Conservation (phyloP, 1,284 basidiomycete species). For the Moniliella sp. region DNA sequence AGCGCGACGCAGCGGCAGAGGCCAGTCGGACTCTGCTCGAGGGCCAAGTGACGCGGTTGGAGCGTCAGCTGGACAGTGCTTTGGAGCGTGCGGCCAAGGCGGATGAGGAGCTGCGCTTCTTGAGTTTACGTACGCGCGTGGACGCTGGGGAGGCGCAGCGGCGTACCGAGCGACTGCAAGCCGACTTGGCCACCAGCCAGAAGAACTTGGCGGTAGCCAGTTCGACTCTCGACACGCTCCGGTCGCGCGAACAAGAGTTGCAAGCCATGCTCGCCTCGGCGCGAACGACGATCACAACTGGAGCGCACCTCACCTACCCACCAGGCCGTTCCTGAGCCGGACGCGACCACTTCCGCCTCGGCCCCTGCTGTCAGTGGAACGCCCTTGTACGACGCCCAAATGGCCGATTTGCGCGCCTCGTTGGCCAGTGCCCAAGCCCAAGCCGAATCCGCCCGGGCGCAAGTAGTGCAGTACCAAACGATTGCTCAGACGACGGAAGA, state of each 20-base stretch:
- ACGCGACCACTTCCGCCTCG: no score
- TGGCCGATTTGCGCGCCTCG: slow-evolving; percentile 40
- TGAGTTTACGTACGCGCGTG: slow-evolving; percentile 55
- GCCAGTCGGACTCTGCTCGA: slow-evolving; percentile 61
- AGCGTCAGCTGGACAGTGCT: slow-evolving; percentile 46
- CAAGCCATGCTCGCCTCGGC: slow-evolving; percentile 58
- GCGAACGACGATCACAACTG: slow-evolving; percentile 51
- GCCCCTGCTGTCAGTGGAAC: no score
- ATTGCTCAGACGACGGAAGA: slow-evolving; percentile 60
- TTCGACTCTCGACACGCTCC: no score
- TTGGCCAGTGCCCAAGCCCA: slow-evolving; percentile 23
- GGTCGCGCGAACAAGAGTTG: no score
- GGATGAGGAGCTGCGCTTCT: slow-evolving; percentile 51
- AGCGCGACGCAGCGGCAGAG: slow-evolving; percentile 57
- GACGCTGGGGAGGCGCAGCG: slow-evolving; percentile 54
- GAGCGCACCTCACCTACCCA: no score
- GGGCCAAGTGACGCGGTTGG: slow-evolving; percentile 51
- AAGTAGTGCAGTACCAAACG: slow-evolving; percentile 61
- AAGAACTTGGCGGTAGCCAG: no score
- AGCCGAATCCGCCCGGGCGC: slow-evolving; percentile 39
- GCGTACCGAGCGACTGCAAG: no score
- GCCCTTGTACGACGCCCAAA: no score
- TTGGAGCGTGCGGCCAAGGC: slow-evolving; percentile 55
- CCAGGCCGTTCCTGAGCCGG: no score
- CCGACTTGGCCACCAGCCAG: no score